Evolutionary conservation across 768 basidiomycete species (phyloP), one percentile per base, ranked within the genome.

Genomic region (Pleurotus sapidus): DNA sequence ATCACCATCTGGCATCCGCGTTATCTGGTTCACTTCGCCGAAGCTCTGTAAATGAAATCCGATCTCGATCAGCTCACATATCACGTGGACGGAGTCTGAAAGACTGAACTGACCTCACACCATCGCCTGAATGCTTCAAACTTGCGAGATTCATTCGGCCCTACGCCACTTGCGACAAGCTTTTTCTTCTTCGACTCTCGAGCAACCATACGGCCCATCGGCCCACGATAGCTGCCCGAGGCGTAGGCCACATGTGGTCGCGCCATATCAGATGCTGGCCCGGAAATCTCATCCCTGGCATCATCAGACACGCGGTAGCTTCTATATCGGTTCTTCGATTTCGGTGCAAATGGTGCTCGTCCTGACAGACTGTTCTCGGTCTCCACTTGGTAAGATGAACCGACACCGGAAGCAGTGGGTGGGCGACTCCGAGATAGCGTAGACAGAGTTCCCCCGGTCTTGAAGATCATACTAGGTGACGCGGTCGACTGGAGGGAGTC

Each of bases 1-100:
- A 69, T 92, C 89, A 45, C 87, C 87, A 60, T 89, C 91, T 49
- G 86, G 85, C 77, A 87, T 83, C 50, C 89, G 77, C 38, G 76
- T 80, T 65, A 92, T 89, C 60, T 85, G 84, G 61, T 81, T 84
- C 9, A 92, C 70, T 71, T 89, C 88, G 42, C 90, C 90, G 70
- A 92, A 92, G 61, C 77, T 83, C 88, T 89, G 58, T 40, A 50
- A n/a, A 59, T 17, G 38, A 20, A n/a, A 43, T 30, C 59, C 27
- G 65, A 49, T 25, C 54, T 34, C 39, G 55, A 27, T 39, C 23
- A 54, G 42, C 24, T 42, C 5, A 14, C 27, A 6, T 34, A 49
- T 30, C 38, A 38, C 30, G 27, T 48, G 43, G 24, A 17, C 20
- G 38, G 17, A 39, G 40, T 14, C 11, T 27, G 49, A 27, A 20